phyloP scores from a whole-genome alignment of 2,329 filamentous ascomycete species.

The Xylaria arbuscula region DNA sequence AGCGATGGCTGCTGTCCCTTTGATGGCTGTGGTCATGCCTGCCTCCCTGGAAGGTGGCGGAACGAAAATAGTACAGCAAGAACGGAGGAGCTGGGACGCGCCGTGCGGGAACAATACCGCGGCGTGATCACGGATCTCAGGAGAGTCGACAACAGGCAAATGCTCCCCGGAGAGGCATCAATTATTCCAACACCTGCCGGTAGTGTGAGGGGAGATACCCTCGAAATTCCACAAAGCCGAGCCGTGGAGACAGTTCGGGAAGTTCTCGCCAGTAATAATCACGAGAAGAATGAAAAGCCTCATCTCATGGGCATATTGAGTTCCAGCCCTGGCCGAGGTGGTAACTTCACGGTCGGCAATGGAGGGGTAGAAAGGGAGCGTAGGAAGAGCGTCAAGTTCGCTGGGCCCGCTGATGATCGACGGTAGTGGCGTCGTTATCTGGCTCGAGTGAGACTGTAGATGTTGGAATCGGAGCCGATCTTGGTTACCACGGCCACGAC shows the following conservation, averaged over 20 bases:
- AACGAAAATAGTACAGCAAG: slow-evolving; percentile 58
- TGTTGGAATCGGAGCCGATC: background rate
- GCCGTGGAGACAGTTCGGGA: slow-evolving; percentile 71
- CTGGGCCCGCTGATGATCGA: slow-evolving; percentile 54
- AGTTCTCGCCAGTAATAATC: slow-evolving; percentile 50
- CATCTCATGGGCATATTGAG: slow-evolving; percentile 63
- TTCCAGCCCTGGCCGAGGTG: slow-evolving; percentile 59
- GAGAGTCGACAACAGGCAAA: slow-evolving; percentile 32
- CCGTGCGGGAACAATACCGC: slow-evolving; percentile 57
- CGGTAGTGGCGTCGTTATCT: slow-evolving; percentile 40
- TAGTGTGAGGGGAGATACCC: slow-evolving; percentile 59
- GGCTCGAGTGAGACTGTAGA: background rate
- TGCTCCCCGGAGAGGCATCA: slow-evolving; percentile 32
- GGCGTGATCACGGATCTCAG: slow-evolving; percentile 40
- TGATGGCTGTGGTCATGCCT: slow-evolving; percentile 74
- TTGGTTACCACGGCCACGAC: background rate
- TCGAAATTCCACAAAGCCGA: slow-evolving; percentile 68
- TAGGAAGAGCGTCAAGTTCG: slow-evolving; percentile 74
- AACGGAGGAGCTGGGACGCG: slow-evolving; percentile 64
- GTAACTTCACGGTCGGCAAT: slow-evolving; percentile 35
- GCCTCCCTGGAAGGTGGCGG: slow-evolving; percentile 67
- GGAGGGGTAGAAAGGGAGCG: slow-evolving; percentile 61
- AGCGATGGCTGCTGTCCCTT: slow-evolving; percentile 71
- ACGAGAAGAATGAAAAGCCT: slow-evolving; percentile 34
- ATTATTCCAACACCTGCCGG: slow-evolving; percentile 39